Percentiles rank a stretch among this genome's conserved stretches.
Conservation (phyloP, 2,329 filamentous ascomycete genomes). For the Aspergillus sp. region DNA sequence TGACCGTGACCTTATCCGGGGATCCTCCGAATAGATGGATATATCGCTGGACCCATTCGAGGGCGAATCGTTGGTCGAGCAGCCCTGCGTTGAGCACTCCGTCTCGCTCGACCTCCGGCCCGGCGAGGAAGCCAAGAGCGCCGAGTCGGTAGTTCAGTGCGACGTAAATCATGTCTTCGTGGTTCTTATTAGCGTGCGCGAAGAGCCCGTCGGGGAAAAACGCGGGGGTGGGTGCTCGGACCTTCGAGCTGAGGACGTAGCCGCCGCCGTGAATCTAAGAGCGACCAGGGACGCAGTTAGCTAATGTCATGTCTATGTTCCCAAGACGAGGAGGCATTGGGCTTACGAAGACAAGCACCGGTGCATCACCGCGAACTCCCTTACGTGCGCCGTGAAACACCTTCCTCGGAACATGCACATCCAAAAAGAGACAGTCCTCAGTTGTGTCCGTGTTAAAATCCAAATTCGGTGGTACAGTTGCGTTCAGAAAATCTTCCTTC, state of each 20-base stretch:
- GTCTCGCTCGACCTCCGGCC: conserved; percentile 53
- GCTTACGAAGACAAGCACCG: no score
- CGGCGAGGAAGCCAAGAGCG: conserved; percentile 16
- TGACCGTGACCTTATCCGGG: conserved; percentile 50
- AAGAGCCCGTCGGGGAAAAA: conserved; percentile 49
- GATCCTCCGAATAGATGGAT: conserved; percentile 62
- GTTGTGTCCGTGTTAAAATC: conserved; percentile 31
- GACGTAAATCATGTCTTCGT: conserved; percentile 52
- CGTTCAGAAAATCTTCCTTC: no score
- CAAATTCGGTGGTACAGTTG: conserved; percentile 14
- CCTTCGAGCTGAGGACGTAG: conserved; percentile 21
- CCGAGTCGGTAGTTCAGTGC: conserved; percentile 46
- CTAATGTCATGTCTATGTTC: conserved; percentile 13
- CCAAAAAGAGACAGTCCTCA: conserved; percentile 47
- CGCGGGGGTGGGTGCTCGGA: conserved; percentile 35
- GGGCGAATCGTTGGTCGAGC: conserved; percentile 59
- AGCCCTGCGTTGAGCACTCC: conserved; percentile 56
- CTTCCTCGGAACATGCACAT: conserved; percentile 41
- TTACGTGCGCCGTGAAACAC: conserved; percentile 31
- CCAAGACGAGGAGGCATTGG: no score
- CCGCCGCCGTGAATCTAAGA: conserved; percentile 36
- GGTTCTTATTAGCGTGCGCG: conserved; percentile 20
- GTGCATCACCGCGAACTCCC: conserved; percentile 3
- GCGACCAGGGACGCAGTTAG: conserved; percentile 32
- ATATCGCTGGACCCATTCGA: conserved; percentile 62